Evolutionary conservation across 176 grass and related monocot species (phyloP).

Genomic region (Echinochloa phyllopogon): DNA sequence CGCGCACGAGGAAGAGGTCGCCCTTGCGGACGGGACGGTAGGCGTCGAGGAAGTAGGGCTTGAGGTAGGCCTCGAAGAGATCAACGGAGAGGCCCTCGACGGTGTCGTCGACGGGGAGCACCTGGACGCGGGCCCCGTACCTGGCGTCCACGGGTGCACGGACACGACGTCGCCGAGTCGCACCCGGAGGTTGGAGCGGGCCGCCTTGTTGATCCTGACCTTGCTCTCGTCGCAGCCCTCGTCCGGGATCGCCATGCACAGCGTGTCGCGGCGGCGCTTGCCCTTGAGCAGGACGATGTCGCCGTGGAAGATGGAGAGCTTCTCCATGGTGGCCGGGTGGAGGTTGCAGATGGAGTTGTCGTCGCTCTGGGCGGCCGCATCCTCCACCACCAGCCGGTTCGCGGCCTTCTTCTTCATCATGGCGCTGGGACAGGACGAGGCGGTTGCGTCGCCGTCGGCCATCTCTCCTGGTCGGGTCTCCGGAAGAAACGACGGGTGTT

Average conservation of each 20-base stretch:
- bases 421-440: background rate
- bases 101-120: slow-evolving; percentile 68
- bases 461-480: too few relatives aligned
- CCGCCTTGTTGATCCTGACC: slow-evolving; percentile 55
- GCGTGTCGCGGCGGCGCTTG: slow-evolving; percentile 64
- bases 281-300: slow-evolving; percentile 69
- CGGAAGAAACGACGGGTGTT: too few relatives aligned
- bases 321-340: slow-evolving; percentile 63
- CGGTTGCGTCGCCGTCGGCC: too few relatives aligned
- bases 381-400: slow-evolving; percentile 69
- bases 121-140: slow-evolving; percentile 55
- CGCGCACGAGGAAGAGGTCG: slow-evolving; percentile 67
- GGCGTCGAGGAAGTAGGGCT: slow-evolving; percentile 57
- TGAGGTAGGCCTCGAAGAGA: slow-evolving; percentile 67
- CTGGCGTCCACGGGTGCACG: slow-evolving; percentile 60
- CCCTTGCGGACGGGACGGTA: slow-evolving; percentile 63
- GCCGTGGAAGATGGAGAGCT: slow-evolving; percentile 53
- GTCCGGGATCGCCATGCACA: slow-evolving; percentile 53
- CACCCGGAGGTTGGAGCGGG: slow-evolving; percentile 62
- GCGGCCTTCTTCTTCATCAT: slow-evolving; percentile 34
- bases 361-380: slow-evolving; percentile 23
- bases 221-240: slow-evolving; percentile 57
- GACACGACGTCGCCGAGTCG: slow-evolving; percentile 65
- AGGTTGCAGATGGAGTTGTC: slow-evolving; percentile 56
- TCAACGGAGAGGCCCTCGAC: slow-evolving; percentile 56